Evolutionary conservation across 2,329 filamentous ascomycete species (phyloP).

Genomic region (Cladosporium colombiae): DNA sequence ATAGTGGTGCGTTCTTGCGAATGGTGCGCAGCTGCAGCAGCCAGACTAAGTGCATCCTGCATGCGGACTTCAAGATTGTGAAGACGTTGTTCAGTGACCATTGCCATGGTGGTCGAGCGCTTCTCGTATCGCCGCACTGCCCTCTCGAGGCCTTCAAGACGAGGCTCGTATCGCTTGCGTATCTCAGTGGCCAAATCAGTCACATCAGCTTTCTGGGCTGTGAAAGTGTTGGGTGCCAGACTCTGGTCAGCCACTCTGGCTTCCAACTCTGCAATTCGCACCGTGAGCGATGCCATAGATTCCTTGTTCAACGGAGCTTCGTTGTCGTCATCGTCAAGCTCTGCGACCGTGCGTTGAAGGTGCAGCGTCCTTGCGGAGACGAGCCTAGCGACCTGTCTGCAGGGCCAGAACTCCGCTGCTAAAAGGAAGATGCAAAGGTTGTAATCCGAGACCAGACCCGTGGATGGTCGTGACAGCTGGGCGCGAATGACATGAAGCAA

Average conservation of each 20-base stretch:
- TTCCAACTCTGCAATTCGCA: constrained; percentile 36
- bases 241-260: constrained; percentile 31
- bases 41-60: constrained; percentile 77
- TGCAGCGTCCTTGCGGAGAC: constrained; percentile 77
- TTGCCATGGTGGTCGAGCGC: constrained; percentile 71
- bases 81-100: constrained; percentile 75
- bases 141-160: constrained; percentile 84
- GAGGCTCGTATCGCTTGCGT: constrained; percentile 68
- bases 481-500: constrained; percentile 78
- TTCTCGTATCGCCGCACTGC: constrained; percentile 92
- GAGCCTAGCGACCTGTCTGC: constrained; percentile 79
- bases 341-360: constrained; percentile 69
- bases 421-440: constrained; percentile 90
- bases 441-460: constrained; percentile 86
- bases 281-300: constrained; percentile 28
- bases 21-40: constrained; percentile 67
- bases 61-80: constrained; percentile 69
- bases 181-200: constrained; percentile 53
- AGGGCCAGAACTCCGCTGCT: constrained; percentile 79
- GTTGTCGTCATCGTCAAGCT: constrained; percentile 33
- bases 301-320: background rate
- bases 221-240: constrained; percentile 29
- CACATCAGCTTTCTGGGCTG: constrained; percentile 37
- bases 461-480: constrained; percentile 79
- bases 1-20: constrained; percentile 12